phyloP scores from a whole-genome alignment of 1,284 basidiomycete genomes.

The Ustilago lituana region DNA sequence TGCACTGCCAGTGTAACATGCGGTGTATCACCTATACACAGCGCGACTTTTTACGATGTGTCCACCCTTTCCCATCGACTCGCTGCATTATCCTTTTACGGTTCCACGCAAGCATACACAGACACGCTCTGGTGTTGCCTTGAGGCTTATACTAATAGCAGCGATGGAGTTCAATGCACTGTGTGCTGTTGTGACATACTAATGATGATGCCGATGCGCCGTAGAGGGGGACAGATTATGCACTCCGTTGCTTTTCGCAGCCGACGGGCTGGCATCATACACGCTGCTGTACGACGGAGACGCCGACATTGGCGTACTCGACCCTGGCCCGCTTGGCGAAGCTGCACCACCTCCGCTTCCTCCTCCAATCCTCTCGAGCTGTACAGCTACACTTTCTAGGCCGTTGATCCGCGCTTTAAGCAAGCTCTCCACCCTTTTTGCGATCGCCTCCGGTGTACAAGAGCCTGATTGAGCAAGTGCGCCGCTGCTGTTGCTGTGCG shows the following conservation, averaged over 20 bases:
- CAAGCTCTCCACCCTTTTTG: constrained; percentile 43
- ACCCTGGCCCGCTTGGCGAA: constrained; percentile 6
- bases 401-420: constrained; percentile 53
- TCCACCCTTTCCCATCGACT: no score
- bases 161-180: no score
- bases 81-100: no score
- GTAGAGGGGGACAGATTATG: constrained; percentile 7
- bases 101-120: no score
- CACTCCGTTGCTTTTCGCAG: constrained; percentile 4
- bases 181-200: no score
- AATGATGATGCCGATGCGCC: constrained; percentile 22
- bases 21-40: no score
- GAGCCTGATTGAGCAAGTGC: not conserved
- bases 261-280: constrained; percentile 18
- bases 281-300: constrained; percentile 31
- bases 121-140: no score
- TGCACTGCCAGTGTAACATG: no score
- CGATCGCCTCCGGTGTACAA: constrained; percentile 45
- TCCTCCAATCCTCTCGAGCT: constrained; percentile 40
- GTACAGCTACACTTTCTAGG: constrained; percentile 55
- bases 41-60: no score
- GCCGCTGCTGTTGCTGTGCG: not conserved
- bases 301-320: constrained; percentile 22
- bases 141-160: no score
- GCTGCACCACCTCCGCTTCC: not conserved